phyloP scores from a whole-genome alignment of 2,329 filamentous ascomycete genomes.

The Colletotrichum sp. region DNA sequence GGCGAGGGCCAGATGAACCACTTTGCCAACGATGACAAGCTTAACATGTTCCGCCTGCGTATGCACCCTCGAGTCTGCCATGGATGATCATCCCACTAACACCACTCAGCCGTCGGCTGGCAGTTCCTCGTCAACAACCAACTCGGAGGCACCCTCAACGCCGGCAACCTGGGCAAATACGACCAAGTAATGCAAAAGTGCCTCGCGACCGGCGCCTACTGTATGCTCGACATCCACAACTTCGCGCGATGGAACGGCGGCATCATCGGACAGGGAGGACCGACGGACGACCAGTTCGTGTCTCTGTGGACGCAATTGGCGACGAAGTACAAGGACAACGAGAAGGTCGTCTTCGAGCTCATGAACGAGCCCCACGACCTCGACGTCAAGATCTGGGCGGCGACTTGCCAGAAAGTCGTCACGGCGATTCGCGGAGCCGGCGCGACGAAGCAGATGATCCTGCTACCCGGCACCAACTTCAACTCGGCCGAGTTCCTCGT shows the following conservation, averaged over 20 bases:
- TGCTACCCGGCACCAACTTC: slow-evolving; percentile 68
- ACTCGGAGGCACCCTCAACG: slow-evolving; percentile 54
- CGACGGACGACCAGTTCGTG: slow-evolving; percentile 62
- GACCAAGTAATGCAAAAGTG: slow-evolving; percentile 62
- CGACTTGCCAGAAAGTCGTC: slow-evolving; percentile 66
- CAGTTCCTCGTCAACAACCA: slow-evolving; percentile 62
- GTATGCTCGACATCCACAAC: slow-evolving; percentile 66
- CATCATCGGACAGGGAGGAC: slow-evolving; percentile 71
- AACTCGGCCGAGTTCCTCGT: slow-evolving; percentile 55
- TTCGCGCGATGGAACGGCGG: slow-evolving; percentile 65
- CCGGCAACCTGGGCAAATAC: slow-evolving; percentile 53
- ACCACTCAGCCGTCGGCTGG: slow-evolving; percentile 54
- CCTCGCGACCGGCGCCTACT: slow-evolving; percentile 59
- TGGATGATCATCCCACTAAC: not conserved
- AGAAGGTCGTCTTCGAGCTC: slow-evolving; percentile 65
- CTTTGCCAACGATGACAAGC: slow-evolving; percentile 53
- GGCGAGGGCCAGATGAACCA: slow-evolving; percentile 61
- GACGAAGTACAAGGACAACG: slow-evolving; percentile 57
- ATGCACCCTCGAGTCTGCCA: slow-evolving; percentile 15
- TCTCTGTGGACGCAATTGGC: slow-evolving; percentile 64
- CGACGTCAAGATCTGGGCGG: slow-evolving; percentile 62
- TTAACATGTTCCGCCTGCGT: slow-evolving; percentile 57
- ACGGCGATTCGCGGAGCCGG: slow-evolving; percentile 69
- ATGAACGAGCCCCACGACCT: slow-evolving; percentile 75
- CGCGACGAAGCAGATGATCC: slow-evolving; percentile 67